Evolutionary conservation across 108 stramenopile genomes (phyloP), one percentile per base, ranked within the genome.

Genomic region (Stephanodiscus triporus): DNA sequence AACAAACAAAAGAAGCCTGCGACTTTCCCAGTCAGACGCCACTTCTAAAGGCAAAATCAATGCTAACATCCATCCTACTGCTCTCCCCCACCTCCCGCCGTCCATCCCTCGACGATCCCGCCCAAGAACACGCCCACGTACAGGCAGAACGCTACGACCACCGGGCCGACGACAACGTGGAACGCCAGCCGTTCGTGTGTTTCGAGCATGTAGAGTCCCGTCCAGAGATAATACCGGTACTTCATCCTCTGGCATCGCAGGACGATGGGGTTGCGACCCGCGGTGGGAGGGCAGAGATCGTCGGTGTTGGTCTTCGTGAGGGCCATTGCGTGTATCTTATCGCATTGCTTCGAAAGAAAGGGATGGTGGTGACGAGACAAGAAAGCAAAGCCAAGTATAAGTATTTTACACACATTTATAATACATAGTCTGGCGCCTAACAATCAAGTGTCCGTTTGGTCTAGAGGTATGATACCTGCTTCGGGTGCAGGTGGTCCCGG

Each of bases 391-490:
- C n/a, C n/a, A n/a, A n/a, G n/a, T n/a, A n/a, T n/a, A n/a, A n/a
- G n/a, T n/a, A n/a, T n/a, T n/a, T n/a, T n/a, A n/a, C n/a, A n/a
- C n/a, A n/a, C n/a, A n/a, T n/a, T n/a, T n/a, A n/a, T n/a, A n/a
- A n/a, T n/a, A n/a, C n/a, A n/a, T n/a, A n/a, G n/a, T n/a, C n/a
- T n/a, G n/a, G n/a, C n/a, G n/a, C n/a, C n/a, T n/a, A n/a, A n/a
- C n/a, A n/a, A n/a, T n/a, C 6, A 36, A 6, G 66, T 29, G 73
- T 64, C 73, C 73, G 42, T 29, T 83, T 94, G 92, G 92, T 94
- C 92, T 94, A 94, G 92, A 80, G 92, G 92, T 80, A 94, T 94
- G 92, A 94, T 94, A 88, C 90, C 89, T 88, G 89, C 92, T 94
- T 94, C 78, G 92, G 92, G 92, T 94, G 92, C 89, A 88, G 89